These are phyloP conservation scores for Alternaria solani DNA, from an alignment of 2,329 filamentous ascomycete species.

Conservation along the genomic window DNA sequence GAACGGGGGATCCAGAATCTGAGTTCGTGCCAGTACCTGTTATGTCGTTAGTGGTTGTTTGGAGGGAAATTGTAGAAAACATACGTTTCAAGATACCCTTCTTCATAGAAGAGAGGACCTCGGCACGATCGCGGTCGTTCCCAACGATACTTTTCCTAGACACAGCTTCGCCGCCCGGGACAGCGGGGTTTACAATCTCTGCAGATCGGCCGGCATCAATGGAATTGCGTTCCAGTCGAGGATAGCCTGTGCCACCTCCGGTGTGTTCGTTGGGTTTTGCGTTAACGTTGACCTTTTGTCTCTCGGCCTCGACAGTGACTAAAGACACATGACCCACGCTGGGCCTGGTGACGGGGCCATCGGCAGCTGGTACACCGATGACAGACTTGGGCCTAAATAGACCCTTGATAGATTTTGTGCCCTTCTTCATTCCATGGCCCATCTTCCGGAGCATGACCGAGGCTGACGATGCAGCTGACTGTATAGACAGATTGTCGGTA, in stretches of 20 bases:
- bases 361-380: constrained; percentile 76
- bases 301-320: constrained; percentile 93
- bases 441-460: constrained; percentile 98
- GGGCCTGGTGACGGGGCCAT: constrained; percentile 69
- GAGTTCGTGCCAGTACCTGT: constrained; percentile 62
- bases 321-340: constrained; percentile 89
- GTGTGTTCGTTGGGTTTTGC: constrained; percentile 71
- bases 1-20: constrained; percentile 73
- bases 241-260: constrained; percentile 80
- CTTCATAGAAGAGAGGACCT: constrained; percentile 88
- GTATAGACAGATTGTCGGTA: constrained; percentile 92
- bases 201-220: constrained; percentile 69
- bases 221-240: constrained; percentile 83
- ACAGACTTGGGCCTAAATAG: constrained; percentile 95
- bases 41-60: constrained; percentile 23
- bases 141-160: constrained; percentile 89
- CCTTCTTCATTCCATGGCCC: constrained; percentile 98
- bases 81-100: constrained; percentile 95
- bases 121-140: constrained; percentile 86
- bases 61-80: constrained; percentile 32
- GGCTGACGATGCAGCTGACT: constrained; percentile 86
- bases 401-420: constrained; percentile 87
- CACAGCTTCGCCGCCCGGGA: constrained; percentile 54
- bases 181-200: constrained; percentile 48
- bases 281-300: constrained; percentile 82